Conservation (phyloP, 2,329 filamentous ascomycete genomes). For the Ophiostoma quercus region DNA sequence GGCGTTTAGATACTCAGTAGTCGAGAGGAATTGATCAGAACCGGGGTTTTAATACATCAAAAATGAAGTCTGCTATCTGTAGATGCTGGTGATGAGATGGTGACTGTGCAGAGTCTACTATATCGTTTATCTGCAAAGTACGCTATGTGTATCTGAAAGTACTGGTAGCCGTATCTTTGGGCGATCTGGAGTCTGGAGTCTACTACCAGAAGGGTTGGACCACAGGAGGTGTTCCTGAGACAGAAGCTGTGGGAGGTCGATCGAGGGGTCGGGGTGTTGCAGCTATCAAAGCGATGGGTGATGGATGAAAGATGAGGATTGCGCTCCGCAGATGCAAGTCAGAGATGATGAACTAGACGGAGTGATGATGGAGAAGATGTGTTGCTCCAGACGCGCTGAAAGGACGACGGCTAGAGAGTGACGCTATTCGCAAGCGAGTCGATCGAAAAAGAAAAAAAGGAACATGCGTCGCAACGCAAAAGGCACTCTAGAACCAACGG, state of each 20-base stretch:
- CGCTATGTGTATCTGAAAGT: not conserved
- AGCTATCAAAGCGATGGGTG: not conserved
- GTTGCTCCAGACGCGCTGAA: not conserved
- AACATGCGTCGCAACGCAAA: not conserved
- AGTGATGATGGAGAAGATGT: not conserved
- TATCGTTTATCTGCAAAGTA: too few relatives aligned
- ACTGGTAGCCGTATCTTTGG: too few relatives aligned
- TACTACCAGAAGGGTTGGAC: slow-evolving; percentile 7
- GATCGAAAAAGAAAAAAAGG: not conserved
- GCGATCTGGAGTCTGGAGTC: not conserved
- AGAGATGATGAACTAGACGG: not conserved
- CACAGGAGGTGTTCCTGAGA: slow-evolving; percentile 24
- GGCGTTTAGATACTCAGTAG: too few relatives aligned
- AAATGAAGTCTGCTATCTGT: not conserved
- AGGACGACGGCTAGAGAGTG: not conserved
- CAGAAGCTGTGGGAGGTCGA: slow-evolving; percentile 22
- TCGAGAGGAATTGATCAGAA: too few relatives aligned
- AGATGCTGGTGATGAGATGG: not conserved
- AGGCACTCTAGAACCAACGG: not conserved
- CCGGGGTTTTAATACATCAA: too few relatives aligned
- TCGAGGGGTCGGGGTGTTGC: slow-evolving; percentile 10
- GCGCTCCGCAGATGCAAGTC: not conserved
- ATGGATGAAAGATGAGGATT: not conserved
- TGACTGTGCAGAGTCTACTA: not conserved
- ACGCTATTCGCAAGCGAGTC: slow-evolving; percentile 5